Conservation (phyloP, 208 protist species). For the Acanthamoeba royreba region DNA sequence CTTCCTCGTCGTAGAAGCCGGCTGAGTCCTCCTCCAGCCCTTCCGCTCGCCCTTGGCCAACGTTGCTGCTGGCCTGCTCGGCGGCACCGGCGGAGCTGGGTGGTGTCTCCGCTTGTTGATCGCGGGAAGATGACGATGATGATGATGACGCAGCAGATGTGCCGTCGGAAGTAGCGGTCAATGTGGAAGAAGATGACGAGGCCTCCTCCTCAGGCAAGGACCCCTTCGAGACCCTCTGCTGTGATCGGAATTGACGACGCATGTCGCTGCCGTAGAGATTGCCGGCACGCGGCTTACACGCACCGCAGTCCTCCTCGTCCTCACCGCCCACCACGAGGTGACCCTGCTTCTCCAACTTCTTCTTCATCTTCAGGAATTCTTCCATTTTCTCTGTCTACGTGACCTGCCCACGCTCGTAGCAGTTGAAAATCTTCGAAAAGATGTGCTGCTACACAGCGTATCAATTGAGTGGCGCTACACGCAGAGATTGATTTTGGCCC, state of each 20-base stretch:
- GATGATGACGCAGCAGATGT: too few species aligned
- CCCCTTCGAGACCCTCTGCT: too few species aligned
- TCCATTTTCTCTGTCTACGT: too few species aligned
- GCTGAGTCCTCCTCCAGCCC: background rate
- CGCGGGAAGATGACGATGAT: background rate
- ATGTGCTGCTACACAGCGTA: too few species aligned
- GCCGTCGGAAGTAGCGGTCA: too few species aligned
- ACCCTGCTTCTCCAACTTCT: background rate
- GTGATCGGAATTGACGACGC: background rate
- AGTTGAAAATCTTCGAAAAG: too few species aligned
- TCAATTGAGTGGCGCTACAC: too few species aligned
- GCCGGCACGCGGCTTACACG: background rate
- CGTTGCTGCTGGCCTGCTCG: background rate
- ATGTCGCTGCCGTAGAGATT: background rate
- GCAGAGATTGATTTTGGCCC: too few species aligned
- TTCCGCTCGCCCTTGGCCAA: background rate
- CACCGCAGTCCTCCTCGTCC: background rate
- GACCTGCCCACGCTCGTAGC: too few species aligned
- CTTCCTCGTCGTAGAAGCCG: background rate
- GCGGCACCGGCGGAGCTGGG: background rate
- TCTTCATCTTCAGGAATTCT: background rate
- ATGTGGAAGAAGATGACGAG: too few species aligned
- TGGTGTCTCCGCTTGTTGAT: background rate
- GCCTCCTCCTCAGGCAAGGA: too few species aligned
- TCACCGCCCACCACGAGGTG: background rate